Evolutionary conservation across 2,329 filamentous ascomycete species (phyloP).

Genomic region (Talaromyces sp.): DNA sequence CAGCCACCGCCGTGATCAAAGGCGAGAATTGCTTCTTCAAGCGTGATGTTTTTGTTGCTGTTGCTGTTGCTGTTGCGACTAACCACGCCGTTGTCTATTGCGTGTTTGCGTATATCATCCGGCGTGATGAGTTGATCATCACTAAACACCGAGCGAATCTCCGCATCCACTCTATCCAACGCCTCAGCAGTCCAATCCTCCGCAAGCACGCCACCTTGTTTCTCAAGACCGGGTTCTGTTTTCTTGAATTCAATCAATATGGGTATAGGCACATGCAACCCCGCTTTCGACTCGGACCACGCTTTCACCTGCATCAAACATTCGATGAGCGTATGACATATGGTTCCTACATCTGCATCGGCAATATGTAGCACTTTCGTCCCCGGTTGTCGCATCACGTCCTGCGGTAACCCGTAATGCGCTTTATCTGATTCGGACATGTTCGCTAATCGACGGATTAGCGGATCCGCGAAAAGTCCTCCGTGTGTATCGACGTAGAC

Average conservation of each 20-base stretch:
- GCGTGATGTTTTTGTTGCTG: background rate
- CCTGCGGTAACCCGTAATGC: slow-evolving; percentile 11
- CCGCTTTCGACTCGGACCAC: slow-evolving; percentile 4
- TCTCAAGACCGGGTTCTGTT: slow-evolving; percentile 8
- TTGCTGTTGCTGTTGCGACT: background rate
- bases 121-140: slow-evolving; percentile 13
- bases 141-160: slow-evolving; percentile 14
- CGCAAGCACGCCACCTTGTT: slow-evolving; percentile 11
- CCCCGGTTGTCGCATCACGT: slow-evolving; percentile 12
- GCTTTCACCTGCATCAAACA: slow-evolving; percentile 12
- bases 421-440: slow-evolving; percentile 12
- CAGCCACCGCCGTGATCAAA: slow-evolving; percentile 11
- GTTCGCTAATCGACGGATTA: slow-evolving; percentile 13
- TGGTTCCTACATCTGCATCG: slow-evolving; percentile 14
- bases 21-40: slow-evolving; percentile 15
- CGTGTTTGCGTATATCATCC: slow-evolving; percentile 13
- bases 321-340: slow-evolving; percentile 14
- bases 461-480: slow-evolving; percentile 11
- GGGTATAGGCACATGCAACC: slow-evolving; percentile 13
- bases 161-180: slow-evolving; percentile 10
- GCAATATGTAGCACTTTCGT: slow-evolving; percentile 15
- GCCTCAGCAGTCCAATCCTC: slow-evolving; percentile 14
- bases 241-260: slow-evolving; percentile 16
- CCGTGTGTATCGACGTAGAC: slow-evolving; percentile 12
- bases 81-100: slow-evolving; percentile 1